Conservation (phyloP, 2,329 filamentous ascomycete species). For the Emergomyces pasteurianus region DNA sequence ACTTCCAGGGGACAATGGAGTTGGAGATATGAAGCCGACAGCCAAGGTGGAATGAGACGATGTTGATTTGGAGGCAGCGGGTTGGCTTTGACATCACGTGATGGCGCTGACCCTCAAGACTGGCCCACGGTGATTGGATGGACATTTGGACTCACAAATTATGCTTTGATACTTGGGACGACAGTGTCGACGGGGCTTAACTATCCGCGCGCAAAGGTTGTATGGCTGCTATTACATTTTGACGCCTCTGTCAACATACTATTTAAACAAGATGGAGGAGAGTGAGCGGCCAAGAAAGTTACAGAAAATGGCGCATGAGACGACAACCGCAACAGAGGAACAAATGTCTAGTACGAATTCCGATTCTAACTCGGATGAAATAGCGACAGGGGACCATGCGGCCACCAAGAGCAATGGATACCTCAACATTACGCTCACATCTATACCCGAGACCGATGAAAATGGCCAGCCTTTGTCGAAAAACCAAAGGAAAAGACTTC, state of each 20-base stretch:
- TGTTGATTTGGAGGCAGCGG: neutral
- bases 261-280: constrained; percentile 36
- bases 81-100: neutral
- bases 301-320: constrained; percentile 38
- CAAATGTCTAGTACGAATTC: neutral
- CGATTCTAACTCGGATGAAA: neutral
- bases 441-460: constrained; percentile 1
- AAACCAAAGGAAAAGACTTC: constrained; percentile 70
- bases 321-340: constrained; percentile 12
- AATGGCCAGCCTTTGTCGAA: constrained; percentile 52
- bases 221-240: neutral
- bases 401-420: neutral
- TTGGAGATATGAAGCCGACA: constrained; percentile 7
- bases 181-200: neutral
- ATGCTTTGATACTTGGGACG: neutral
- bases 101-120: neutral
- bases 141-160: neutral
- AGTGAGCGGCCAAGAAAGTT: constrained; percentile 46
- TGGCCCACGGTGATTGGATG: neutral
- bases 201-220: neutral
- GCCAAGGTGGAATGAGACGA: neutral
- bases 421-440: neutral
- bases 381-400: neutral
- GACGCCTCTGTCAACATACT: neutral
- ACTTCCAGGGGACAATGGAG: constrained; percentile 9